A percentile compares a stretch with the other conserved stretches of the same genome.
These are phyloP conservation scores for Vigna hirtella DNA, from an alignment of 306 rosid genomes.

Conservation along the genomic window DNA sequence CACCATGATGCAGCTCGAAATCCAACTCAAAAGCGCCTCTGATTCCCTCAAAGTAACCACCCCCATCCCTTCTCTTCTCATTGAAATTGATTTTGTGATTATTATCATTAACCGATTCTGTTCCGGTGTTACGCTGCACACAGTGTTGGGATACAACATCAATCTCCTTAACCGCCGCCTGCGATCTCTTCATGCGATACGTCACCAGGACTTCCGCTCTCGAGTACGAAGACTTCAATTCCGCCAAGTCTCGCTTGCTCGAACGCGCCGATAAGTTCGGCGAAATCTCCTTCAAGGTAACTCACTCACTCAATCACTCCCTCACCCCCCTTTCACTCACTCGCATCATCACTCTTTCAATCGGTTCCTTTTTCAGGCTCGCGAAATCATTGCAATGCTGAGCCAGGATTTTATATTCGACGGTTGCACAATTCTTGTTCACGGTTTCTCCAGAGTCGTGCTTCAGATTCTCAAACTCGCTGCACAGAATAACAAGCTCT, in stretches of 20 bases:
- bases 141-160: conserved; percentile 93
- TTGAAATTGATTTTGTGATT: not conserved
- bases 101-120: not conserved
- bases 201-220: conserved; percentile 92
- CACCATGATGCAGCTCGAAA: conserved; percentile 95
- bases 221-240: conserved; percentile 89
- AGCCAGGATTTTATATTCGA: conserved; percentile 91
- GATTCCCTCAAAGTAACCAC: conserved; percentile 75
- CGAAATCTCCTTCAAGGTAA: conserved; percentile 85
- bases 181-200: conserved; percentile 90
- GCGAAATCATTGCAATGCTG: conserved; percentile 86
- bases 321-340: not conserved
- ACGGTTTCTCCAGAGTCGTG: conserved; percentile 94
- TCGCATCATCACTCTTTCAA: conserved; percentile 2
- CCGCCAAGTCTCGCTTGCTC: conserved; percentile 86
- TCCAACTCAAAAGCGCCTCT: conserved; percentile 93
- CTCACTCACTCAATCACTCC: not conserved
- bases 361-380: conserved; percentile 67
- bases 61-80: not conserved
- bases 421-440: conserved; percentile 95
- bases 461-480: conserved; percentile 83
- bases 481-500: conserved; percentile 78
- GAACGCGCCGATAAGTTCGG: conserved; percentile 99
- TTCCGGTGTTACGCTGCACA: not conserved
- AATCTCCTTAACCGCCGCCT: conserved; percentile 91